These are phyloP conservation scores for Pseudogymnoascus sp. DNA, from an alignment of 2,329 filamentous ascomycete species.

Conservation along the genomic window DNA sequence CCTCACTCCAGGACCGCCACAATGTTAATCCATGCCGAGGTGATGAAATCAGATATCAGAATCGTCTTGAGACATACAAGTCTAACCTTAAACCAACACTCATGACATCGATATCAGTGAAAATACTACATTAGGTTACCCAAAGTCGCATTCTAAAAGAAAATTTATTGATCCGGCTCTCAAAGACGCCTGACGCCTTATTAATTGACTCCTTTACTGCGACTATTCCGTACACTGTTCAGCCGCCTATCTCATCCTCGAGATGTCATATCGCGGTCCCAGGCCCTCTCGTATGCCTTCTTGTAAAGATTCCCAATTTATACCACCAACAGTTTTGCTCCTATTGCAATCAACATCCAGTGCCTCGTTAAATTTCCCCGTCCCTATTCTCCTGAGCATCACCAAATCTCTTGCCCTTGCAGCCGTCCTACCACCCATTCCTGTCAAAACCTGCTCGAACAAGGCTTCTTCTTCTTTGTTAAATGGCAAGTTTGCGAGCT, in stretches of 20 bases:
- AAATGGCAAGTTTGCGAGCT: conserved; percentile 68
- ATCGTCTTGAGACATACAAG: not conserved
- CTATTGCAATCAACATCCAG: conserved; percentile 34
- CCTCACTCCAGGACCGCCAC: not conserved
- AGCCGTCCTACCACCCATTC: conserved; percentile 55
- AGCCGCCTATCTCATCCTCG: conserved; percentile 1
- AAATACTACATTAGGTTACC: not conserved
- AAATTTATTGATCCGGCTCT: not conserved
- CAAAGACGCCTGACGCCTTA: not conserved
- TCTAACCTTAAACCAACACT: conserved; percentile 2
- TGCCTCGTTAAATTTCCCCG: conserved; percentile 47
- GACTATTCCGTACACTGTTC: not conserved
- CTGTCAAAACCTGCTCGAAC: conserved; percentile 61
- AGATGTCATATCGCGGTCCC: conserved; percentile 17
- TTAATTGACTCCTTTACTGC: not conserved
- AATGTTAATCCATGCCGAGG: conserved; percentile 4
- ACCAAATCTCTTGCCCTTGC: conserved; percentile 64
- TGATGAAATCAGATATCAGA: not conserved
- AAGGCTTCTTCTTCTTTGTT: conserved; percentile 61
- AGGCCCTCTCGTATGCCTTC: conserved; percentile 25
- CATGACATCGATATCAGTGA: not conserved
- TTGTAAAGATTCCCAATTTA: conserved; percentile 25
- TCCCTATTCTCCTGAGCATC: conserved; percentile 64
- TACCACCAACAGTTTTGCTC: conserved; percentile 20
- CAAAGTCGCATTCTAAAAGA: not conserved